Evolutionary conservation across 371 early-diverging fungal species (phyloP), one percentile per base, ranked within the genome.

Genomic region (Apophysomyces ossiformis): DNA sequence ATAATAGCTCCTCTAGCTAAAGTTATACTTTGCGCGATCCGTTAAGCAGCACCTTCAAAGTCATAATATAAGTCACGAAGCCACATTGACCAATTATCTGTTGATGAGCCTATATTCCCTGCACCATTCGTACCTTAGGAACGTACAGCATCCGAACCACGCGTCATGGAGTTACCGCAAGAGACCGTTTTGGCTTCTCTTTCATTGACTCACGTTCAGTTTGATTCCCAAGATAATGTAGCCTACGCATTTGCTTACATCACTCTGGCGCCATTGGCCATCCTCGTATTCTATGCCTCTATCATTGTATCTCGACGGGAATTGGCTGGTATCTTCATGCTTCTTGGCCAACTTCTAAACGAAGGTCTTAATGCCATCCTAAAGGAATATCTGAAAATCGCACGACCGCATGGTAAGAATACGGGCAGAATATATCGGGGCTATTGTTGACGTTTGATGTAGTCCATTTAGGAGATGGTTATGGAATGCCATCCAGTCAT

Each of bases 401-500:
- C 88, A 12, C 83, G 97, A 64, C 97, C 96, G 0, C 80, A 87
- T 63, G 73, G 94, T 92, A 83, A 67, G 38, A 43, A 37, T n/a
- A 35, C 0, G 1, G 26, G 37, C 35, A 15, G 13, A 21, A 35
- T 21, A 56, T 50, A 1, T 45, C 3, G 58, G 45, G 21, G 58
- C 21, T 9, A 62, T 44, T 56, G 16, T 57, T 21, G 39, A 37
- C 66, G 32, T 5, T 18, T 38, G 37, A 32, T 44, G 61, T 70
- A 90, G 90, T 73, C 56, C 89, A 89, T 64, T 79, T 95, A 11
- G 95, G 95, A 3, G 85, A 85, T 43, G 96, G 96, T 0, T 96
- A 96, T 74, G 97, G 97, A 15, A 96, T 96, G 96, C 97, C 97
- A 1, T 93, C 94, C 2, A 91, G 92, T 58, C 97, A 97, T 69